Conservation (phyloP, 305 asterid genomes). For the Fraxinus ornus region DNA sequence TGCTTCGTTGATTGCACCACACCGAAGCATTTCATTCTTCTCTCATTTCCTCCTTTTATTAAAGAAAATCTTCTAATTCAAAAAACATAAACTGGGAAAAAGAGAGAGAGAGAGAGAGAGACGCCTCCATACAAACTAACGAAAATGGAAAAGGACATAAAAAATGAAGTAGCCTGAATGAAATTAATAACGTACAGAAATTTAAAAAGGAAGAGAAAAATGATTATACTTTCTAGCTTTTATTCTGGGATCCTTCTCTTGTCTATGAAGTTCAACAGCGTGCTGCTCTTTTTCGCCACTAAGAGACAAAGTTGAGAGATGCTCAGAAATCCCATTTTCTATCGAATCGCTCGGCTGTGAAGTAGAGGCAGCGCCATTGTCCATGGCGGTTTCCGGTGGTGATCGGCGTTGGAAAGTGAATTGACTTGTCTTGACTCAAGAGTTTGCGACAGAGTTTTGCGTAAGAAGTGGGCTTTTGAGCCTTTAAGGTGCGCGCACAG, state of each 20-base stretch:
- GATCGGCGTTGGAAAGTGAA: slow-evolving; percentile 18
- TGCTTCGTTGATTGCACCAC: background rate
- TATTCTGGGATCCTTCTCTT: slow-evolving; percentile 56
- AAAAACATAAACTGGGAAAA: background rate
- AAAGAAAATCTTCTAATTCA: slow-evolving; percentile 6
- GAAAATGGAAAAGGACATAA: slow-evolving; percentile 4
- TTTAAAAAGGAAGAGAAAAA: background rate
- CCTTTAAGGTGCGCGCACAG: background rate
- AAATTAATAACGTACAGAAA: background rate
- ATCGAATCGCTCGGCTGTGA: slow-evolving; percentile 1
- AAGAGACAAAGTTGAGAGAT: slow-evolving; percentile 35
- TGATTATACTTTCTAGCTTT: slow-evolving; percentile 65
- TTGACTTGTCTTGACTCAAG: slow-evolving; percentile 42
- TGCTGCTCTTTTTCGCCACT: slow-evolving; percentile 27
- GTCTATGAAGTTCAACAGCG: background rate
- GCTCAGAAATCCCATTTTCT: slow-evolving; percentile 23
- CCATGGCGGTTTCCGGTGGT: slow-evolving; percentile 30
- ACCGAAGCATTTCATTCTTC: background rate
- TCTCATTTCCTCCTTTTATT: slow-evolving; percentile 17
- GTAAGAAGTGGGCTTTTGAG: slow-evolving; percentile 12
- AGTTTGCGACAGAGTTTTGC: background rate
- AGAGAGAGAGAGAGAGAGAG: background rate
- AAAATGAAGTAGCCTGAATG: slow-evolving; percentile 37
- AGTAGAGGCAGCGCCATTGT: slow-evolving; percentile 31
- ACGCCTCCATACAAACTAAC: background rate